Base-by-base conservation (phyloP, 768 basidiomycete species). In the Holtermannia corniformis region DNA sequence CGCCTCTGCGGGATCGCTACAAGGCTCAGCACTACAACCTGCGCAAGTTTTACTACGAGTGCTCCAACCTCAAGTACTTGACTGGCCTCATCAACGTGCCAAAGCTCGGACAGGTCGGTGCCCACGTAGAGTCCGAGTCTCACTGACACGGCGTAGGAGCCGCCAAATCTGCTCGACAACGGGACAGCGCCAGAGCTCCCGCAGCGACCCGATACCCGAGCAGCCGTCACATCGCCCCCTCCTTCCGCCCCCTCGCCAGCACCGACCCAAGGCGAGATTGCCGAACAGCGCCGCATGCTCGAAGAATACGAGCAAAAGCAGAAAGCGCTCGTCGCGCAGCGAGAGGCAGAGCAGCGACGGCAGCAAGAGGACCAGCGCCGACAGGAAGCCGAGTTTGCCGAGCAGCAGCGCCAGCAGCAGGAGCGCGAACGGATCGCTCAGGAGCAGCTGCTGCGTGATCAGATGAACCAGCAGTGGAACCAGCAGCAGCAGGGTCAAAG, bases 1-100 rank as follows among this genome's bases (percentile, higher is more conserved):
- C 91, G 65, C 92, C 91, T 1, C 76, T 99, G 19, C 80, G 84
- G 43, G 80, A 86, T 67, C 82, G 95, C 26, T 99, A 85, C 74
- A 83, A 81, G 54, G 80, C 87, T 21, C 95, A 97, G 65, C 95
- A 99, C 66, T 83, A 91, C 66, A 85, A 82, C 58, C 79, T 99
- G 10, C 84, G 95, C 57, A 90, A 93, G 71, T 99, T 95, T 75
- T 97, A 97, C 76, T 97, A 97, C 70, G 95, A 99, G 70, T 99
- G 95, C 70, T 95, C 91, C 10, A 97, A 97, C 74, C 80, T 99
- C 60, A 96, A 95, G 72, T 99, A 95, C 73, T 75, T 99, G 49
- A 99, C 95, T 10, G 88, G 92, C 43, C 79, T 99, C 26, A 95
- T 97, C 67, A 99, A 97, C 71, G 92, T 99, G 2, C 95, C 95